A percentile compares a stretch with the other conserved stretches of the same genome.
Evolutionary conservation across 2,329 filamentous ascomycete genomes (phyloP).

Genomic region (Chrysoporthe puriensis): DNA sequence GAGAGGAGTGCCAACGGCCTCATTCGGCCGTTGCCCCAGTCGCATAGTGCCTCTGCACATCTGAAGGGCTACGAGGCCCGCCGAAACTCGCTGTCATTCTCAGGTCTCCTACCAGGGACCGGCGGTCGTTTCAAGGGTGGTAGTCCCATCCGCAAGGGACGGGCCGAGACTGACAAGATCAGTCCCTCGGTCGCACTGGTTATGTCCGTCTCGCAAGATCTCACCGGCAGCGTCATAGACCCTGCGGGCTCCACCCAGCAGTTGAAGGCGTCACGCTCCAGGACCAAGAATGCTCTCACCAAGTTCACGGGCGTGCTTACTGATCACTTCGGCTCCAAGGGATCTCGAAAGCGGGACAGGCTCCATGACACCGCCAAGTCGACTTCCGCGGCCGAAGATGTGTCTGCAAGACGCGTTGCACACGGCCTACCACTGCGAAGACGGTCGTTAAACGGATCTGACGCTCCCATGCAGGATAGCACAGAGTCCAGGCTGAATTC

Average conservation of each 20-base stretch:
- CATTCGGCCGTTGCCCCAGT: constrained; percentile 18
- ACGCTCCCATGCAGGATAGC: constrained; percentile 31
- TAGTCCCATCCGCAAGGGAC: constrained; percentile 3
- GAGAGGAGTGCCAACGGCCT: constrained; percentile 15
- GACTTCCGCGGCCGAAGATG: not conserved
- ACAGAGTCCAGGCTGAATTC: not conserved
- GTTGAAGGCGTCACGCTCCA: constrained; percentile 23
- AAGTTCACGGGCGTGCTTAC: constrained; percentile 27
- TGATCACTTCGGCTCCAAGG: constrained; percentile 24
- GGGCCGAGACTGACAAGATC: constrained; percentile 9
- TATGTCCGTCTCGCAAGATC: not conserved
- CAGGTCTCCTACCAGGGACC: not conserved
- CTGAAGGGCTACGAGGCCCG: not conserved
- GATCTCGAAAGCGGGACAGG: constrained; percentile 5
- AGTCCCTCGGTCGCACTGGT: constrained; percentile 18
- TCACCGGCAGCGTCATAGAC: constrained; percentile 13
- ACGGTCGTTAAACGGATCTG: constrained; percentile 19
- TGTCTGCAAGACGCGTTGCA: not conserved
- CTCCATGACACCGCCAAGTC: not conserved
- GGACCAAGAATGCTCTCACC: constrained; percentile 25
- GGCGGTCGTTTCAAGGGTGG: not conserved
- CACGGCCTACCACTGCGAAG: not conserved
- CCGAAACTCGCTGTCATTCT: constrained; percentile 6
- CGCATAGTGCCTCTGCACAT: constrained; percentile 15
- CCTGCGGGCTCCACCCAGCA: not conserved